phyloP scores from a whole-genome alignment of 345 rosid genomes.

The Acer negundo region DNA sequence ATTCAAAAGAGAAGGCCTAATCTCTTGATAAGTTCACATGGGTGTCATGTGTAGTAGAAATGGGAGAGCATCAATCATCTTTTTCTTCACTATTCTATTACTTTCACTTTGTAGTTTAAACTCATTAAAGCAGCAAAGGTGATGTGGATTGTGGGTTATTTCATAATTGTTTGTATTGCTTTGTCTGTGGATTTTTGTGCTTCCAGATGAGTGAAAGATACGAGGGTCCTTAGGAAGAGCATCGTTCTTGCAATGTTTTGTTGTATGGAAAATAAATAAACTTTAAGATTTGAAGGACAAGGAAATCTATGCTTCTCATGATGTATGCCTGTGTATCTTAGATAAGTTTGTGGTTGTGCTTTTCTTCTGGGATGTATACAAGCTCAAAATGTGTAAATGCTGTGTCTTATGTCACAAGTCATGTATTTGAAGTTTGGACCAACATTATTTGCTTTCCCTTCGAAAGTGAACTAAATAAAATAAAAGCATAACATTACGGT shows the following conservation, averaged over 20 bases:
- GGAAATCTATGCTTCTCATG: neutral
- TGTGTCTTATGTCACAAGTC: neutral
- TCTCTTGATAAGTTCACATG: neutral
- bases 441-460: neutral
- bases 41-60: neutral
- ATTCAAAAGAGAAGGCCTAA: neutral
- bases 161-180: neutral
- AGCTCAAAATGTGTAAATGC: neutral
- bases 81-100: neutral
- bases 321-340: neutral
- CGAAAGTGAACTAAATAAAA: conserved; percentile 8
- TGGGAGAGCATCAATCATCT: neutral
- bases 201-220: neutral
- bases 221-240: neutral
- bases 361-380: conserved; percentile 1
- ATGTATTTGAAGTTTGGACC: neutral
- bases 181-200: neutral
- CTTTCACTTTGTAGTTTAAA: neutral
- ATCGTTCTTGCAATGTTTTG: neutral
- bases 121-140: neutral
- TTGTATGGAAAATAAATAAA: neutral
- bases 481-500: neutral
- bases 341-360: neutral
- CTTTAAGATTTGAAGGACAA: neutral
- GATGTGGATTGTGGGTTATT: neutral